phyloP scores from a whole-genome alignment of 257 asterid species.

The Scutellaria minor region DNA sequence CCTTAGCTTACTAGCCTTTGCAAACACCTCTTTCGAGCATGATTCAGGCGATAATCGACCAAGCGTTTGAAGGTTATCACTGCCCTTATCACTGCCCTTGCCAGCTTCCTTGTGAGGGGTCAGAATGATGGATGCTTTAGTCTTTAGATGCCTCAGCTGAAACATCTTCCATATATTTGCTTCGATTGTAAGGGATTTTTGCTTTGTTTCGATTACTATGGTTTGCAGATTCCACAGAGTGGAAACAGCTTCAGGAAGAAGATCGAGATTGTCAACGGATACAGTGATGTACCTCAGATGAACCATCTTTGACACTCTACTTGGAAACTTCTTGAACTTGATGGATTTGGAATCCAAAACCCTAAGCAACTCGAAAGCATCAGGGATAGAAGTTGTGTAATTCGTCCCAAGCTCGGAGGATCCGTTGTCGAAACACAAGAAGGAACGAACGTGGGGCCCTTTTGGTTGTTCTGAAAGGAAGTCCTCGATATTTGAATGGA shows the following conservation, averaged over 20 bases:
- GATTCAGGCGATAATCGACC: slow-evolving; percentile 36
- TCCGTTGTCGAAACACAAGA: slow-evolving; percentile 36
- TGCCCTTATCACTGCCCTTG: too few species aligned
- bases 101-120: neutral
- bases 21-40: slow-evolving; percentile 38
- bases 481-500: slow-evolving; percentile 36
- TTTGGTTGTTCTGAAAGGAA: slow-evolving; percentile 33
- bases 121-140: slow-evolving; percentile 43
- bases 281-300: slow-evolving; percentile 55
- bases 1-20: slow-evolving; percentile 29
- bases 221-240: slow-evolving; percentile 49
- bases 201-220: slow-evolving; percentile 37
- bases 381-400: slow-evolving; percentile 31
- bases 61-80: slow-evolving; percentile 45
- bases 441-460: slow-evolving; percentile 48
- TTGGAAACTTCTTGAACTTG: slow-evolving; percentile 39
- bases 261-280: slow-evolving; percentile 7
- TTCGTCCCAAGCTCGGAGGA: neutral
- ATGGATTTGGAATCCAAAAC: slow-evolving; percentile 46
- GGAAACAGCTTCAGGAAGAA: slow-evolving; percentile 42
- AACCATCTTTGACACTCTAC: slow-evolving; percentile 29
- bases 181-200: slow-evolving; percentile 19
- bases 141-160: slow-evolving; percentile 46
- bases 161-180: slow-evolving; percentile 47
- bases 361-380: slow-evolving; percentile 45